A percentile compares a stretch with the other conserved stretches of the same genome.
Evolutionary conservation across 164 flowering plant species (phyloP).

Genomic region (Amborella trichopoda): DNA sequence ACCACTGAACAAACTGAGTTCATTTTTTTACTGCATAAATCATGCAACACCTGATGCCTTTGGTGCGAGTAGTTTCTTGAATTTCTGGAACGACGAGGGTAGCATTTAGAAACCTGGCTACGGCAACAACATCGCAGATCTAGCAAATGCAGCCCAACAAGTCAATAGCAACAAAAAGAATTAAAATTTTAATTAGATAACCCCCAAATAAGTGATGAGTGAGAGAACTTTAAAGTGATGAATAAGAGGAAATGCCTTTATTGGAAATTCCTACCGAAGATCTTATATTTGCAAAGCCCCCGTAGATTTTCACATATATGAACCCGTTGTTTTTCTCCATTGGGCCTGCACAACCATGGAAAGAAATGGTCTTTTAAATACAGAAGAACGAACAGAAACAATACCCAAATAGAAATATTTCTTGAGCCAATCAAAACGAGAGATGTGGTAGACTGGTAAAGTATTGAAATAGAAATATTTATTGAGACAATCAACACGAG

Average conservation of each 20-base stretch:
- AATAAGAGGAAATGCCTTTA: not conserved
- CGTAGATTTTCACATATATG: slow-evolving; percentile 89
- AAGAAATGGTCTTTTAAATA: no score
- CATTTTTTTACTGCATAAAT: no score
- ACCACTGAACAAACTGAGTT: no score
- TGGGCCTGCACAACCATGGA: slow-evolving; percentile 40
- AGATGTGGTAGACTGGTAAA: no score
- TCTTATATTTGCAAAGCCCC: slow-evolving; percentile 88
- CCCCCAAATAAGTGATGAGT: not conserved
- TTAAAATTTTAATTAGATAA: slow-evolving; percentile 3
- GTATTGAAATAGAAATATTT: no score
- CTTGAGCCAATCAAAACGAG: no score
- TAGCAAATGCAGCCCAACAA: no score
- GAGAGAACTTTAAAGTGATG: not conserved
- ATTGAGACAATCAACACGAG: no score
- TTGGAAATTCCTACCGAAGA: slow-evolving; percentile 45
- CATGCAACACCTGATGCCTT: slow-evolving; percentile 99
- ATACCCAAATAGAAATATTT: no score
- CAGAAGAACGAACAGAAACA: no score
- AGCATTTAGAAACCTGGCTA: slow-evolving; percentile 94
- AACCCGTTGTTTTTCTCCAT: slow-evolving; percentile 55
- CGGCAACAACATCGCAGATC: slow-evolving; percentile 91
- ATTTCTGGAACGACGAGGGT: slow-evolving; percentile 96
- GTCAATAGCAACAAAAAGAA: no score
- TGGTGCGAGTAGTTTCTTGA: slow-evolving; percentile 68